A percentile compares a stretch with the other conserved stretches of the same genome.
phyloP scores from a whole-genome alignment of 2,329 filamentous ascomycete species.

The Aspergillus unguis region DNA sequence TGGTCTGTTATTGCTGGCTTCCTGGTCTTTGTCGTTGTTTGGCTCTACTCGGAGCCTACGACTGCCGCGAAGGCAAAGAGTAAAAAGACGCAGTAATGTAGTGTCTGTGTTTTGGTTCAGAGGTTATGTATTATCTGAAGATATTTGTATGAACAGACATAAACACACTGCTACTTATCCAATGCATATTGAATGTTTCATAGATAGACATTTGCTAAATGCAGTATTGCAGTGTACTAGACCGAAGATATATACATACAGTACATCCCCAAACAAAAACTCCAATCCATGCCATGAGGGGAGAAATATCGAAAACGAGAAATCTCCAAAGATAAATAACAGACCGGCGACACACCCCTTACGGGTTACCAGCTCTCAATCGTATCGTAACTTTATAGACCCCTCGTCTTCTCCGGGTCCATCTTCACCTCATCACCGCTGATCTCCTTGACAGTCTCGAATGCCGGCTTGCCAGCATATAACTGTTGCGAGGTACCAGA shows the following conservation, averaged over 20 bases:
- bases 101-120: background rate
- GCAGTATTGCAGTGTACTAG: background rate
- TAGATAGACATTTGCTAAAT: background rate
- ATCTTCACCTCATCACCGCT: constrained; percentile 62
- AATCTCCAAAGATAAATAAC: background rate
- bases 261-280: constrained; percentile 11
- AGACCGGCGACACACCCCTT: background rate
- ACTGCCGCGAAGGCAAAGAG: constrained; percentile 29
- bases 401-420: constrained; percentile 49
- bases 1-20: constrained; percentile 80
- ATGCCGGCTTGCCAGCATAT: constrained; percentile 74
- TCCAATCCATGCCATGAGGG: constrained; percentile 19
- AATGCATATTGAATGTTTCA: background rate
- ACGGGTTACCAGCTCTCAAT: background rate
- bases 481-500: constrained; percentile 59
- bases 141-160: constrained; percentile 12
- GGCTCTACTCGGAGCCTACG: constrained; percentile 71
- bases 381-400: constrained; percentile 29
- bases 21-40: constrained; percentile 78
- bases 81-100: constrained; percentile 48
- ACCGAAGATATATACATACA: constrained; percentile 2
- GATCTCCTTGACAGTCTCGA: constrained; percentile 63
- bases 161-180: background rate
- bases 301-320: background rate
- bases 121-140: constrained; percentile 22